Base-by-base conservation (phyloP, 768 basidiomycete species). In the Boletus rubescentipes region DNA sequence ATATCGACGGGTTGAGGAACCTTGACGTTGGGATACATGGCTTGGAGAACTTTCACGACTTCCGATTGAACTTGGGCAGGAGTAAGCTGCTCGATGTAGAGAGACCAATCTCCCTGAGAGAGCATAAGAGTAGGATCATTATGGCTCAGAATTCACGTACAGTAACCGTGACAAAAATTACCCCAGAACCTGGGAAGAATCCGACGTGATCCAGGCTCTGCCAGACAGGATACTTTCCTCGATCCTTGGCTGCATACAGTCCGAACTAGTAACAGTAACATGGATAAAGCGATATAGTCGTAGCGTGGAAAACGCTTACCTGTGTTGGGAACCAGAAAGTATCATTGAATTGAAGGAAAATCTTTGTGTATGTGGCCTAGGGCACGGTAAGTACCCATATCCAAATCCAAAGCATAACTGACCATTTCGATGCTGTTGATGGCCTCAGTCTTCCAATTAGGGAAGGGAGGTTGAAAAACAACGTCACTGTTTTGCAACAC, bases 401-500 rank as follows among this genome's bases (percentile, higher is more conserved):
- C n/a, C 21, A 8, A 15, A 39, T 15, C 2, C 32, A 31, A 48
- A 8, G 15, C 3, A 21, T 23, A 14, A 40, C 68, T 49, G 38
- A 77, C 83, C 86, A 87, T 86, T 7, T 71, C 71, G 69, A 86
- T 80, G 46, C 77, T 79, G 31, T 81, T 77, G 35, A 87, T 80
- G 5, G 85, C 85, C 52, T 87, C 85, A n/a, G 72, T 52, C 63
- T 87, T 87, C 74, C 78, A 87, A 67, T 71, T 61, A 29, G 85
- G 86, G 18, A 87, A 63, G 9, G 68, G 21, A 2, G 86, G 86
- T 38, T 76, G 62, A 58, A 86, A 88, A 4, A 47, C 53, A 5
- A 88, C 80, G 54, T 86, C 85, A 30, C 77, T 70, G 51, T 85
- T 74, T 68, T 89, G 87, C 49, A 89, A 71, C 8, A 89, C 87